phyloP scores from a whole-genome alignment of 768 basidiomycete genomes.

The Inosperma sp. region DNA sequence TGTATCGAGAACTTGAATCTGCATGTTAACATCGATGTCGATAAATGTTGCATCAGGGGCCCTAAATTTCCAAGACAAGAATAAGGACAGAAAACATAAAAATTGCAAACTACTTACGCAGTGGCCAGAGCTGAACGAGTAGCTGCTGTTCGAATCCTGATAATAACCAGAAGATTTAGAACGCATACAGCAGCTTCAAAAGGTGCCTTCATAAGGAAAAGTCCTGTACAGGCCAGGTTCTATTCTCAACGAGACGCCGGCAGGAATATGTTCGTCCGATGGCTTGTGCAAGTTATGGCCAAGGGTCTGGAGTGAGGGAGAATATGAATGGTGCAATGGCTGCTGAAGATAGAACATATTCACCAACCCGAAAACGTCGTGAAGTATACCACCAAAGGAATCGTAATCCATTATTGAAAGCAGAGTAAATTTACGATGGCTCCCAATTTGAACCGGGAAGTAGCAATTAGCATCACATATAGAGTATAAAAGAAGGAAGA shows the following conservation, averaged over 20 bases:
- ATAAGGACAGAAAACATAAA: slow-evolving; percentile 4
- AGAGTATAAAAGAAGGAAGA: slow-evolving; percentile 4
- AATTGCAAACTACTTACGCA: slow-evolving; percentile 46
- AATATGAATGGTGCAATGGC: neutral
- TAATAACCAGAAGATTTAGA: slow-evolving; percentile 80
- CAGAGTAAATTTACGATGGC: neutral
- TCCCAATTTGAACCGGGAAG: slow-evolving; percentile 7
- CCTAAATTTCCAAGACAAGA: slow-evolving; percentile 25
- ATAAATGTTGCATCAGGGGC: slow-evolving; percentile 56
- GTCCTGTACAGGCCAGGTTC: slow-evolving; percentile 67
- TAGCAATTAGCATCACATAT: neutral
- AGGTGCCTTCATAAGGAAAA: slow-evolving; percentile 78
- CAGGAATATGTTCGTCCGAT: slow-evolving; percentile 74
- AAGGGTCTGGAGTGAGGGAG: slow-evolving; percentile 64
- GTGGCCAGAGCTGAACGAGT: slow-evolving; percentile 73
- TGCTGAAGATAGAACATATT: slow-evolving; percentile 20
- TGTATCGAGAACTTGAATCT: slow-evolving; percentile 80
- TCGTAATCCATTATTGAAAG: slow-evolving; percentile 62
- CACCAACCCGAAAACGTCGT: slow-evolving; percentile 75
- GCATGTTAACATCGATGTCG: slow-evolving; percentile 72
- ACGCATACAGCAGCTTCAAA: slow-evolving; percentile 75
- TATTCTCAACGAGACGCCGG: slow-evolving; percentile 72
- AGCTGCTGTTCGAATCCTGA: slow-evolving; percentile 75
- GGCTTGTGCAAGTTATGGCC: slow-evolving; percentile 86
- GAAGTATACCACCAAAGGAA: slow-evolving; percentile 72